Conservation (phyloP, 495 filamentous ascomycete genomes). For the Penicillium taxi region DNA sequence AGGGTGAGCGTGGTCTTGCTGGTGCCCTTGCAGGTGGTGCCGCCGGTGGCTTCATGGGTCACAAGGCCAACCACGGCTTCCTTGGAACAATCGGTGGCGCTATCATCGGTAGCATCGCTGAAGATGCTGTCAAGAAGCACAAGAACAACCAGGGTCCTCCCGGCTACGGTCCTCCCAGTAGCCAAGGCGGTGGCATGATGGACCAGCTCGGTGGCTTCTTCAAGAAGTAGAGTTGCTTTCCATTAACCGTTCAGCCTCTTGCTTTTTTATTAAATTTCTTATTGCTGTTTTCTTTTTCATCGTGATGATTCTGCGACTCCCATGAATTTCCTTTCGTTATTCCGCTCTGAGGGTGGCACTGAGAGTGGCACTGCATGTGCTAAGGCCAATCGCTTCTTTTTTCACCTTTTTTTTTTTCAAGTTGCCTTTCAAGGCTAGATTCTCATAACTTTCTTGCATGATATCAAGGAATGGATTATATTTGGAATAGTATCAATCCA, state of each 20-base stretch:
- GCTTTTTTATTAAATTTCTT: constrained; percentile 3
- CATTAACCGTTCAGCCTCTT: background rate
- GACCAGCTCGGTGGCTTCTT: constrained; percentile 38
- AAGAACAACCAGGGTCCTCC: constrained; percentile 25
- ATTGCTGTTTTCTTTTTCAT: background rate
- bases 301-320: constrained; percentile 14
- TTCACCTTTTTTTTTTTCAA: background rate
- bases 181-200: constrained; percentile 28
- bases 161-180: constrained; percentile 12
- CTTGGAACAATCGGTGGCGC: constrained; percentile 45
- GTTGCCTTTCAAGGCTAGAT: constrained; percentile 6
- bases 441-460: constrained; percentile 14
- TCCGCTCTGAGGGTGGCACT: constrained; percentile 3
- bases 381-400: background rate
- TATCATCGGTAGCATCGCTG: constrained; percentile 39
- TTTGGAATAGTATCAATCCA: constrained; percentile 6
- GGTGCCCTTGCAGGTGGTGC: constrained; percentile 41
- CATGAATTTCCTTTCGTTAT: constrained; percentile 21
- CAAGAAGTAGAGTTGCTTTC: constrained; percentile 40
- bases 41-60: constrained; percentile 39
- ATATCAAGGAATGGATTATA: constrained; percentile 9
- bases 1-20: constrained; percentile 42
- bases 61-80: constrained; percentile 45
- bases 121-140: constrained; percentile 41
- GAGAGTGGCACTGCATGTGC: constrained; percentile 6